phyloP scores from a whole-genome alignment of 345 rosid species.

The Brassica juncea region DNA sequence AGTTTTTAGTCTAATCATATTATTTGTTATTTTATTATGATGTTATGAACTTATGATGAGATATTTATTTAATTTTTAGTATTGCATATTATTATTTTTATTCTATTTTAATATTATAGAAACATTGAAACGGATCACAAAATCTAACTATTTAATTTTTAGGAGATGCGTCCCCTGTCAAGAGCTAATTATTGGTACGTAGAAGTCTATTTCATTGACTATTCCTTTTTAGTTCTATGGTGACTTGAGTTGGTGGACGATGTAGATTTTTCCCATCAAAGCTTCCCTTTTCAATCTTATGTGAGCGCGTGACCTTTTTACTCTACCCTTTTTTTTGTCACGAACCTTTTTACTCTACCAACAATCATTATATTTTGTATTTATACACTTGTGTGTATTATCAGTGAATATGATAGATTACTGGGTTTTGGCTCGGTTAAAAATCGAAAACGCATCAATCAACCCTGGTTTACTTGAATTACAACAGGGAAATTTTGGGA shows the following conservation, averaged over 20 bases:
- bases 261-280: conserved; percentile 24
- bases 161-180: no score
- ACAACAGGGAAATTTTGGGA: background rate
- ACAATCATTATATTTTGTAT: conserved; percentile 14
- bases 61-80: no score
- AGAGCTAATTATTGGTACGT: conserved; percentile 1
- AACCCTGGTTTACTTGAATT: background rate
- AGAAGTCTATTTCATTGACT: conserved; percentile 17
- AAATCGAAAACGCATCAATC: background rate
- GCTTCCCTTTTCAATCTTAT: background rate
- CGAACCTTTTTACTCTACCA: no score
- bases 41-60: background rate
- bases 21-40: no score
- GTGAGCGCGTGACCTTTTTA: background rate
- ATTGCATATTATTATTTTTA: no score
- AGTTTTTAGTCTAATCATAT: background rate
- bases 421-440: background rate
- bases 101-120: background rate
- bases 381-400: background rate
- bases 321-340: background rate
- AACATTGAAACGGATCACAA: no score
- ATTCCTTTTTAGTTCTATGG: conserved; percentile 16
- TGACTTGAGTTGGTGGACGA: conserved; percentile 23
- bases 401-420: background rate
- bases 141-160: no score